Evolutionary conservation across 139 green algal species (phyloP).

Genomic region (Volvox africanus): DNA sequence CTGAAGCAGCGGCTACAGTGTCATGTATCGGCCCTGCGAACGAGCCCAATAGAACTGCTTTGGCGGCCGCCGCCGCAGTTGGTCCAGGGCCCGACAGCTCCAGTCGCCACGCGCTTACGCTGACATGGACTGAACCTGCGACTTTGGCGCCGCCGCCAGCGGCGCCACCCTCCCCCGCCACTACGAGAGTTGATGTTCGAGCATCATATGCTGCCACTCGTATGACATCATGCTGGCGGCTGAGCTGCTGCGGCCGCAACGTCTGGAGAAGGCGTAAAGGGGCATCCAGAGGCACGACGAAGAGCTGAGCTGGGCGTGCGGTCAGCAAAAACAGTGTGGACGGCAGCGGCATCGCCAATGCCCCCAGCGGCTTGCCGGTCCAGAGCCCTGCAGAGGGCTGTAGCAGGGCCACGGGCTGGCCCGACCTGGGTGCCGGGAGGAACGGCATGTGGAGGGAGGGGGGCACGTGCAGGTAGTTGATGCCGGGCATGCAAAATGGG

Average conservation of each 20-base stretch:
- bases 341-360: slow-evolving; percentile 2
- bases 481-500: not conserved
- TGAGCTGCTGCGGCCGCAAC: not conserved
- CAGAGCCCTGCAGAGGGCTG: not conserved
- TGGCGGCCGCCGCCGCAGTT: not conserved
- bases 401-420: not conserved
- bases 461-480: not conserved
- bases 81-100: not conserved
- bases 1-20: not conserved
- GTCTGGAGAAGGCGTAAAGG: not conserved
- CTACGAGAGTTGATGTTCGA: not conserved
- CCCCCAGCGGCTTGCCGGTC: not conserved
- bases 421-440: not conserved
- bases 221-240: not conserved
- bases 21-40: not conserved
- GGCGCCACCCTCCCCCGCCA: slow-evolving; percentile 8
- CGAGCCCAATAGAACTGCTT: not conserved
- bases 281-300: not conserved
- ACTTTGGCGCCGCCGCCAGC: not conserved
- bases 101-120: slow-evolving; percentile 19
- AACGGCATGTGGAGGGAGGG: not conserved
- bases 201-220: not conserved
- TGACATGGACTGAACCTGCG: not conserved
- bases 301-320: not conserved
- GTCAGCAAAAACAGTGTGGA: slow-evolving; percentile 10